These are phyloP conservation scores for Silene vulgaris DNA, from an alignment of 179 eudicot genomes.

Conservation along the genomic window DNA sequence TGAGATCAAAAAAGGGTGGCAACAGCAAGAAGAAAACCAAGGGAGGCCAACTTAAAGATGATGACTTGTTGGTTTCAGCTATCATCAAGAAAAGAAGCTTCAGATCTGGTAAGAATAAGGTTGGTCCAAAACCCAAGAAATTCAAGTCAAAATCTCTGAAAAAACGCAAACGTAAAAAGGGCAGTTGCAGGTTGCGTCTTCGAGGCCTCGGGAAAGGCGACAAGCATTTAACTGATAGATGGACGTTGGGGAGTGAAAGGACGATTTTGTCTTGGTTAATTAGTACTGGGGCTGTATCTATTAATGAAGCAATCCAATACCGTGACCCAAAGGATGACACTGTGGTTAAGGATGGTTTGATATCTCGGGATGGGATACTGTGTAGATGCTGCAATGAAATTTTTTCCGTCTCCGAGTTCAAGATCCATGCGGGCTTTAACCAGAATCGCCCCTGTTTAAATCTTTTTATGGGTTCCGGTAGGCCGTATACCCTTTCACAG, in stretches of 20 bases:
- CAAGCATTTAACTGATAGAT: conserved; percentile 47
- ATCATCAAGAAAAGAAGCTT: conserved; percentile 50
- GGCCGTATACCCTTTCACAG: conserved; percentile 65
- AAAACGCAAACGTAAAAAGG: conserved; percentile 62
- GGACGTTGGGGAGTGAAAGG: conserved; percentile 50
- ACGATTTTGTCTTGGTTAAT: conserved; percentile 85
- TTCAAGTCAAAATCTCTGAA: conserved; percentile 39
- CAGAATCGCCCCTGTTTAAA: conserved; percentile 59
- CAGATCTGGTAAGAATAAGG: conserved; percentile 30
- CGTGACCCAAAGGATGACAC: conserved; percentile 57
- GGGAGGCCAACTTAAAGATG: conserved; percentile 52
- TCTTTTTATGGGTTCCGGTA: conserved; percentile 81
- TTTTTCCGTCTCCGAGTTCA: conserved; percentile 65
- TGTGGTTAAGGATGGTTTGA: conserved; percentile 69
- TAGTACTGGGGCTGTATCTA: conserved; percentile 43
- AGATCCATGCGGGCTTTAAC: conserved; percentile 69
- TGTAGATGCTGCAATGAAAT: conserved; percentile 69
- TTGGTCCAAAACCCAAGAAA: conserved; percentile 26
- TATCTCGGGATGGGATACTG: conserved; percentile 61
- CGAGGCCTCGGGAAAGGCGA: conserved; percentile 60
- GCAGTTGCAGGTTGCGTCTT: conserved; percentile 76
- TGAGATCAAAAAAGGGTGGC: conserved; percentile 22
- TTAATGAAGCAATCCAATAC: conserved; percentile 65
- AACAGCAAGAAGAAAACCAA: conserved; percentile 36
- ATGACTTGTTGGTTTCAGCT: conserved; percentile 72